Evolutionary conservation across 768 basidiomycete species (phyloP).

Genomic region (Phaeotremella skinneri): DNA sequence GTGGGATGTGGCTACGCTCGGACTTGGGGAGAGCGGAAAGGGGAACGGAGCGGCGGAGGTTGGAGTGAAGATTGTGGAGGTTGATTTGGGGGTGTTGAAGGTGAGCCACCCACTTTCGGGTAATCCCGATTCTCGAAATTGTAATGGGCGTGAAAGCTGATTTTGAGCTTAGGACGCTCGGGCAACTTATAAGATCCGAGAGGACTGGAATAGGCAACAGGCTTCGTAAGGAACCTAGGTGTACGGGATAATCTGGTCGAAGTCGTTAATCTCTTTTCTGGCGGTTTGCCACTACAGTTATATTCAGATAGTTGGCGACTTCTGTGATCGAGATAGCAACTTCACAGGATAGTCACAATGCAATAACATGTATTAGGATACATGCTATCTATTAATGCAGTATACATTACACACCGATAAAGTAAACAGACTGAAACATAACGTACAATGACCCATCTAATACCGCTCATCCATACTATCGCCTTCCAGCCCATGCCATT

Average conservation of each 20-base stretch:
- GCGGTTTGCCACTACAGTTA: no score
- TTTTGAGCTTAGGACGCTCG: conserved; percentile 13
- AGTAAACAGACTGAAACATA: background rate
- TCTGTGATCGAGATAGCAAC: no score
- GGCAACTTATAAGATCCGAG: conserved; percentile 27
- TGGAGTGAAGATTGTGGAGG: conserved; percentile 14
- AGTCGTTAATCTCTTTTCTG: no score
- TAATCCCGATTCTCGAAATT: background rate
- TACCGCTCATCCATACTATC: background rate
- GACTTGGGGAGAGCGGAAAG: background rate
- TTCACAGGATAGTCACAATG: no score
- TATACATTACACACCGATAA: no score
- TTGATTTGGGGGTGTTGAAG: conserved; percentile 28
- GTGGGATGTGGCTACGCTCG: background rate
- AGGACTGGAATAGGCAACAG: conserved; percentile 15
- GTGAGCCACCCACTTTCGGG: conserved; percentile 2
- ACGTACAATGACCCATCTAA: background rate
- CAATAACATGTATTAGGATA: background rate
- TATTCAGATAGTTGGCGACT: no score
- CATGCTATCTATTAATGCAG: no score
- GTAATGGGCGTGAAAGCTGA: background rate
- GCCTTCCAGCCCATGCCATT: background rate
- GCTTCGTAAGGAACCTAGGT: conserved; percentile 1
- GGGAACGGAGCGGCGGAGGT: conserved; percentile 3
- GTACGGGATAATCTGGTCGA: no score